A percentile compares a stretch with the other conserved stretches of the same genome.
phyloP scores from a whole-genome alignment of 169 alveolate genomes.

The Plasmodium cynomolgi region DNA sequence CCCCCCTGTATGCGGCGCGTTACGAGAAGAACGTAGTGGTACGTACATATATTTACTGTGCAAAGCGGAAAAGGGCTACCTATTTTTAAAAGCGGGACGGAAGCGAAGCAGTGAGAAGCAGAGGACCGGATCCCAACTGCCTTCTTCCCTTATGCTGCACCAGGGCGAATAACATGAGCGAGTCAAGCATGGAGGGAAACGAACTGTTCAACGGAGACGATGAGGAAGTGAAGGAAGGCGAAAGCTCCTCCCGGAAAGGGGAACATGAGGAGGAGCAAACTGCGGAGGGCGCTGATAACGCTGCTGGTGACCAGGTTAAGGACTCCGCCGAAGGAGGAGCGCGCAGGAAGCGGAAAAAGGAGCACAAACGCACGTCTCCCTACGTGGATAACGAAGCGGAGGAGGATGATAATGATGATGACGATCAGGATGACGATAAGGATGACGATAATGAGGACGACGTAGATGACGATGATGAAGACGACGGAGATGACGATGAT shows the following conservation, averaged over 20 bases:
- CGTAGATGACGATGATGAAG: not conserved
- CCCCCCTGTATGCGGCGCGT: not conserved
- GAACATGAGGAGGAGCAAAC: not conserved
- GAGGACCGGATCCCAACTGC: not conserved
- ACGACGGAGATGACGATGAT: conserved; percentile 1
- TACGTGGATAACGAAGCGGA: conserved; percentile 14
- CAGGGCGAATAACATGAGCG: not conserved
- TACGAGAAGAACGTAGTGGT: not conserved
- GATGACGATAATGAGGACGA: not conserved
- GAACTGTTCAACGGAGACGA: not conserved
- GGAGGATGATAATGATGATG: not conserved
- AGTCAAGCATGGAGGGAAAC: not conserved
- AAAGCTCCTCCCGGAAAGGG: not conserved
- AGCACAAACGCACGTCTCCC: not conserved
- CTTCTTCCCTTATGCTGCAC: not conserved
- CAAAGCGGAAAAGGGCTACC: not conserved
- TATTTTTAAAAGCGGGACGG: not conserved
- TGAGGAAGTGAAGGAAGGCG: not conserved
- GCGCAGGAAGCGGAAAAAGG: conserved; percentile 6
- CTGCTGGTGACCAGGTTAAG: not conserved
- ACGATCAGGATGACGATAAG: not conserved
- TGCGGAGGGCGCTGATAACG: not conserved
- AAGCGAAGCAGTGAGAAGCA: not conserved
- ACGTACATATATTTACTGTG: not conserved
- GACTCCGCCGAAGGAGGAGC: not conserved